Evolutionary conservation across 2,329 filamentous ascomycete genomes (phyloP), one percentile per base, ranked within the genome.

Genomic region (Xylaria sp.): DNA sequence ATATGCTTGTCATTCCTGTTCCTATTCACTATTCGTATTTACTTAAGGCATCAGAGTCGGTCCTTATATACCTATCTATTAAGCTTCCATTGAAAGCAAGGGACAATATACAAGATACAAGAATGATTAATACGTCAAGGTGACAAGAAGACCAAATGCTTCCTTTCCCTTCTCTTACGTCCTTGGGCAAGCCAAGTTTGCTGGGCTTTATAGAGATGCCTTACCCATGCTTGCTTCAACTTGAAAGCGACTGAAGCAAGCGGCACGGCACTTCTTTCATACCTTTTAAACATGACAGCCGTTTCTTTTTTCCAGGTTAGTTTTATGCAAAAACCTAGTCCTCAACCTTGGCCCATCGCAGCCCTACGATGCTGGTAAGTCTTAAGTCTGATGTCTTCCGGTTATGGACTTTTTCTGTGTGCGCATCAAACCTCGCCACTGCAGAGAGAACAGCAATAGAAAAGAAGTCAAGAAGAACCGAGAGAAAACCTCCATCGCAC

Each of bases 391-490:
- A 22, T 31, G 11, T 54, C 10, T 54, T 11, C 39, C 2, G 11
- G 49, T 42, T 29, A 69, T 70, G 67, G 59, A 67, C 20, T 38
- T 69, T 20, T 66, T 67, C 56, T 67, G 61, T 33, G 61, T 69
- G 10, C 56, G 64, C 17, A 27, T 25, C 25, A 69, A 64, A 58
- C 44, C 45, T 58, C 61, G 45, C 44, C 33, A 68, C 25, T 27
- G 22, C 17, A 64, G 39, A 60, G 15, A 49, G 27, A 64, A 60
- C 22, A 27, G 27, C 15, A 20, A 31, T 31, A 56, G 22, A 42
- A 33, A 47, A 22, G 31, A 33, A 44, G 25, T 31, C 27, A 58
- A 49, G 29, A 63, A 63, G 38, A 20, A 25, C n/a, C 22, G 44
- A 15, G 45, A 42, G 7, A 49, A 53, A 29, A 10, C 45, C 2